Conservation (phyloP, 2,329 filamentous ascomycete species). For the Cladosporium sp. region DNA sequence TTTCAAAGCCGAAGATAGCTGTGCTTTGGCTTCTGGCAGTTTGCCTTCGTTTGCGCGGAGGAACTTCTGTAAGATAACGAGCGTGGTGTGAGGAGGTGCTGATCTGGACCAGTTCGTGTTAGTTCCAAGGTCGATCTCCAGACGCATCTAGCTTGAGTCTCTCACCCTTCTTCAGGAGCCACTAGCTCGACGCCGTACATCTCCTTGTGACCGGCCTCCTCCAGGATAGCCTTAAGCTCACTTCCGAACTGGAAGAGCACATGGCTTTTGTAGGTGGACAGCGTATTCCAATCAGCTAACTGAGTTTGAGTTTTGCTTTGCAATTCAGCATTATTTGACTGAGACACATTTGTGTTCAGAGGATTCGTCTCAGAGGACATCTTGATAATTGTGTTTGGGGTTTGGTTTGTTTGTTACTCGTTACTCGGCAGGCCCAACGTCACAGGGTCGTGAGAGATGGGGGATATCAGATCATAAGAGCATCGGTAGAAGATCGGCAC, state of each 20-base stretch:
- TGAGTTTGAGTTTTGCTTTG: background rate
- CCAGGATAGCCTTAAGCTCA: conserved; percentile 55
- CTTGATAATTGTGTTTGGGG: background rate
- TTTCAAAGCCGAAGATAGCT: conserved; percentile 72
- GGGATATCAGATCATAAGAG: background rate
- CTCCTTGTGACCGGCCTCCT: conserved; percentile 61
- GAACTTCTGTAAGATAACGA: conserved; percentile 87
- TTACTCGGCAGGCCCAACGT: background rate
- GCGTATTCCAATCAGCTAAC: conserved; percentile 20
- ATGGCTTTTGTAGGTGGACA: conserved; percentile 21
- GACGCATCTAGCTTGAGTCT: background rate
- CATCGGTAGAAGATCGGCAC: background rate
- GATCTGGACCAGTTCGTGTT: conserved; percentile 18
- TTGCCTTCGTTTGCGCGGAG: conserved; percentile 83
- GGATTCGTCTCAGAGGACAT: background rate
- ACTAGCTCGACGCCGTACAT: conserved; percentile 79
- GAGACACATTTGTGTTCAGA: background rate
- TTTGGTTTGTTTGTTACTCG: background rate
- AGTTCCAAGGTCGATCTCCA: conserved; percentile 30
- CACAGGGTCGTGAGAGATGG: background rate
- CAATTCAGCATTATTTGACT: background rate
- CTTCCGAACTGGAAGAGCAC: conserved; percentile 46
- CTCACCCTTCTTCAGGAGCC: conserved; percentile 23
- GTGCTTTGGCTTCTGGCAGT: conserved; percentile 66
- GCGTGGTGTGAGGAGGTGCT: conserved; percentile 62